phyloP scores from a whole-genome alignment of 2,329 filamentous ascomycete species.

The Pyricularia grisea region DNA sequence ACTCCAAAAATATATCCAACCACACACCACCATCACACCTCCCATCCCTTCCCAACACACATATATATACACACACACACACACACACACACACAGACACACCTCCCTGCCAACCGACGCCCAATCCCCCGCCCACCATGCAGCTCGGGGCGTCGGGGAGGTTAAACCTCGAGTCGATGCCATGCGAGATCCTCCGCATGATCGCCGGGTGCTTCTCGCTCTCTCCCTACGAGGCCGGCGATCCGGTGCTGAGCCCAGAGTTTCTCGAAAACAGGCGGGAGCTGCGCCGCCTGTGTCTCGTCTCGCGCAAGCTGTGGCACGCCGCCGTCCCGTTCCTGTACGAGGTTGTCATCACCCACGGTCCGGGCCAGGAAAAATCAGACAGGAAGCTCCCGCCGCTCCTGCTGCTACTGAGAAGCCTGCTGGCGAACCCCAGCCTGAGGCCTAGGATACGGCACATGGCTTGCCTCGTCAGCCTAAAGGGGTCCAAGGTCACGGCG shows the following conservation, averaged over 20 bases:
- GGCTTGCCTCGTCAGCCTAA: constrained; percentile 4
- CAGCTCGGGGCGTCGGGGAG: not conserved
- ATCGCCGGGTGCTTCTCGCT: constrained; percentile 2
- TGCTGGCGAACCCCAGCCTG: constrained; percentile 1
- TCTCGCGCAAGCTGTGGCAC: not conserved
- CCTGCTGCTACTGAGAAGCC: not conserved
- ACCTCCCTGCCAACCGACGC: not conserved
- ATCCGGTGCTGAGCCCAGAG: not conserved
- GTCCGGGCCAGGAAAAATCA: not conserved
- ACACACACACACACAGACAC: too few relatives aligned
- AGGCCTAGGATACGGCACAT: constrained; percentile 3
- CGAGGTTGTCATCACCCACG: constrained; percentile 2
- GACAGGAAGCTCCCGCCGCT: constrained; percentile 2
- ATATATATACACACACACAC: too few relatives aligned
- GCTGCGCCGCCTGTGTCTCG: constrained; percentile 1
- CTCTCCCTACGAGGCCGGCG: not conserved
- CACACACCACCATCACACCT: not conserved
- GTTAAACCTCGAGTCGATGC: constrained; percentile 2
- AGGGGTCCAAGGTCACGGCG: not conserved
- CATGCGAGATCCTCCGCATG: constrained; percentile 1
- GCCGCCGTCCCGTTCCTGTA: constrained; percentile 3
- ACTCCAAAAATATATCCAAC: not conserved
- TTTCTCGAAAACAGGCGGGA: not conserved
- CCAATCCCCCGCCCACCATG: not conserved
- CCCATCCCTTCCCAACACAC: too few relatives aligned